A percentile compares a stretch with the other conserved stretches of the same genome.
Evolutionary conservation across 805 yeast species (phyloP).

Genomic region (Spathaspora arborariae): DNA sequence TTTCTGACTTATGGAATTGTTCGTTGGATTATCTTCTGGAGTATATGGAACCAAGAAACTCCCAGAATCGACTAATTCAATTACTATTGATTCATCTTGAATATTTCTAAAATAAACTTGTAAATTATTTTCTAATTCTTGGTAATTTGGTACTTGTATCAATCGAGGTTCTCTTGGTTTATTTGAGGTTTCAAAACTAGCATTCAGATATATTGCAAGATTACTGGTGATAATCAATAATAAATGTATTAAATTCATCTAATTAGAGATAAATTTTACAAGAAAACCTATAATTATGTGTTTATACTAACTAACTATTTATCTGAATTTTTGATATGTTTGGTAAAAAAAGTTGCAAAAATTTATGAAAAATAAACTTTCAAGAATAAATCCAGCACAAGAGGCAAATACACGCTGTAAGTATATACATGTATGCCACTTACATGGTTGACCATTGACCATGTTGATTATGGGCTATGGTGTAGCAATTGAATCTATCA

Average conservation of each 20-base stretch:
- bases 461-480: too few relatives aligned
- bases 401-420: too few relatives aligned
- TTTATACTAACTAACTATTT: background rate
- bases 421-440: too few relatives aligned
- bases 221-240: background rate
- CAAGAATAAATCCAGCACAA: too few relatives aligned
- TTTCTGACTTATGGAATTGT: too few relatives aligned
- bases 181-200: background rate
- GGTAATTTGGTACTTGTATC: slow-evolving; percentile 1
- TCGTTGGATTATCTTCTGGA: background rate
- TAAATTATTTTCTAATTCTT: background rate
- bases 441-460: too few relatives aligned
- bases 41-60: background rate
- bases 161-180: slow-evolving; percentile 1
- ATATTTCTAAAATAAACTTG: background rate
- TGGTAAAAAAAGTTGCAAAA: background rate
- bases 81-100: background rate
- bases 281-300: background rate
- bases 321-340: background rate
- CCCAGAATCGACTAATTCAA: background rate
- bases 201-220: background rate
- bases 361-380: background rate
- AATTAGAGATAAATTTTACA: background rate
- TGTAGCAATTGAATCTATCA: too few relatives aligned
- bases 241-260: background rate